Conservation (phyloP, 768 basidiomycete genomes). For the Kondoa malvinella region DNA sequence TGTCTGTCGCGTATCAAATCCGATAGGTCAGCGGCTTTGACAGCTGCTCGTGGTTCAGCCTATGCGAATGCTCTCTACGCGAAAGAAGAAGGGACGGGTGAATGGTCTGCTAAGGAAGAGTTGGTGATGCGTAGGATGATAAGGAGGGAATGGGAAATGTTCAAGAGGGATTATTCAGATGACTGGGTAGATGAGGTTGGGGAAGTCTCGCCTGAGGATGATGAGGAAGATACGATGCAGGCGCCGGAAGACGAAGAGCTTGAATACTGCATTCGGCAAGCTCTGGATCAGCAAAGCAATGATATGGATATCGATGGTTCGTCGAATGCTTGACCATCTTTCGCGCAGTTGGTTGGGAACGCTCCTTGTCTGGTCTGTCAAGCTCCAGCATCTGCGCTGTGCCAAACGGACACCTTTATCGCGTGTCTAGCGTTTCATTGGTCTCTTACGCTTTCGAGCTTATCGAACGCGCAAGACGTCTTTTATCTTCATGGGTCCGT, state of each 20-base stretch:
- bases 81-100: neutral
- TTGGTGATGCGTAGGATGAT: neutral
- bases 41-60: neutral
- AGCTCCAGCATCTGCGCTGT: neutral
- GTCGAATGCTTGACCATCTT: neutral
- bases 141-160: neutral
- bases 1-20: neutral
- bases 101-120: neutral
- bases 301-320: neutral
- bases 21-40: neutral
- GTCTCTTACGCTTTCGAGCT: neutral
- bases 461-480: neutral
- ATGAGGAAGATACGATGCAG: neutral
- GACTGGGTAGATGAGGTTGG: neutral
- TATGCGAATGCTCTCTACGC: neutral
- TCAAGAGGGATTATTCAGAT: neutral
- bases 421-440: neutral
- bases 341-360: neutral
- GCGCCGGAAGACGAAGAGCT: neutral
- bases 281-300: neutral
- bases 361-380: neutral
- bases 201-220: neutral
- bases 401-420: neutral
- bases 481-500: neutral
- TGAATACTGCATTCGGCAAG: neutral